These are phyloP conservation scores for Russula olivacea DNA, from an alignment of 768 basidiomycete genomes.

Conservation along the genomic window DNA sequence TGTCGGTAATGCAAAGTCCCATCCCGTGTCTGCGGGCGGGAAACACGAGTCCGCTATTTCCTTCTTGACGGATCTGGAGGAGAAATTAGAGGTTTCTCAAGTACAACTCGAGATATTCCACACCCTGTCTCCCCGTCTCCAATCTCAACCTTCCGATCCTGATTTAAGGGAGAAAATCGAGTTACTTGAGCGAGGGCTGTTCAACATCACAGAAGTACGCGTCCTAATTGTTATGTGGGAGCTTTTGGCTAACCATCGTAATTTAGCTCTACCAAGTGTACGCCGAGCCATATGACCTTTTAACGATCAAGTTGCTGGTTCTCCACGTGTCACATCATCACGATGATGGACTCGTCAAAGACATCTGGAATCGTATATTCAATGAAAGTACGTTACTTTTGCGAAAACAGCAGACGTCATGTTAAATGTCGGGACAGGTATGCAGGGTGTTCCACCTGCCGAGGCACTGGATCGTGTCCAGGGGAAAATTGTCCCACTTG, in stretches of 20 bases:
- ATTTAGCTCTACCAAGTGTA: slow-evolving; percentile 80
- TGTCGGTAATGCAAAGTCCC: slow-evolving; percentile 93
- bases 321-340: slow-evolving; percentile 91
- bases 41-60: slow-evolving; percentile 87
- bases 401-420: neutral
- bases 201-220: slow-evolving; percentile 80
- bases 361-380: slow-evolving; percentile 87
- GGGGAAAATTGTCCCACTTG: slow-evolving; percentile 61
- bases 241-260: slow-evolving; percentile 2
- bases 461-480: slow-evolving; percentile 58
- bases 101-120: slow-evolving; percentile 92
- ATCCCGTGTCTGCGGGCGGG: slow-evolving; percentile 70
- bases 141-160: slow-evolving; percentile 41
- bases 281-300: slow-evolving; percentile 80
- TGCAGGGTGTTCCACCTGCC: slow-evolving; percentile 49
- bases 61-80: slow-evolving; percentile 91
- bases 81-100: slow-evolving; percentile 94
- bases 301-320: slow-evolving; percentile 80
- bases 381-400: slow-evolving; percentile 54
- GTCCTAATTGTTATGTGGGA: neutral
- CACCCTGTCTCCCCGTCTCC: slow-evolving; percentile 52
- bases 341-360: slow-evolving; percentile 71
- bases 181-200: slow-evolving; percentile 51
- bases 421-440: slow-evolving; percentile 35
- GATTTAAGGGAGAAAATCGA: slow-evolving; percentile 60